Percentiles rank a stretch among this genome's conserved stretches.
phyloP scores from a whole-genome alignment of 495 filamentous ascomycete species.

The Aspergillus baeticus region DNA sequence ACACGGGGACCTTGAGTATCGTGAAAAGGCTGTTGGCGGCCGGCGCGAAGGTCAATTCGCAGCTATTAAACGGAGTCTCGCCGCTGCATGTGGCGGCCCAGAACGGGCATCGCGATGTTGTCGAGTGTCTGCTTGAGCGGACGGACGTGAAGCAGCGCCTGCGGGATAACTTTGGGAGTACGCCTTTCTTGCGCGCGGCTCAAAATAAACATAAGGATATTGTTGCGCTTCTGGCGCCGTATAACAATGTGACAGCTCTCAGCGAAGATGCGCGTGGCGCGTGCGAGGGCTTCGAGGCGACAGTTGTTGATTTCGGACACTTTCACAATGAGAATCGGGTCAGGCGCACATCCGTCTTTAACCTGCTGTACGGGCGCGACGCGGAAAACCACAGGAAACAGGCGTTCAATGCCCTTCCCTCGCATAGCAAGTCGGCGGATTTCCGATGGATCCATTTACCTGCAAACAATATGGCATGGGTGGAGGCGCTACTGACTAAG shows the following conservation, averaged over 20 bases:
- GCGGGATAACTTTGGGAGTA: constrained; percentile 62
- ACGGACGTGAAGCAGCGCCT: constrained; percentile 45
- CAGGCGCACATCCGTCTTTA: constrained; percentile 53
- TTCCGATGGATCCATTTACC: constrained; percentile 73
- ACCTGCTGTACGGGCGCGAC: constrained; percentile 63
- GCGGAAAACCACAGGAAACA: constrained; percentile 48
- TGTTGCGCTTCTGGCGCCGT: constrained; percentile 55
- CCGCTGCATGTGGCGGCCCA: constrained; percentile 63
- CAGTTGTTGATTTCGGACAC: constrained; percentile 67
- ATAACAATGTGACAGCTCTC: constrained; percentile 50
- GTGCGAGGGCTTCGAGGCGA: constrained; percentile 62
- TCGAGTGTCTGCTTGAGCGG: constrained; percentile 50
- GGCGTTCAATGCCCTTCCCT: constrained; percentile 52
- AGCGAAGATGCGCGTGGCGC: constrained; percentile 55
- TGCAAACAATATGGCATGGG: constrained; percentile 60
- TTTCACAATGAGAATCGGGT: constrained; percentile 63
- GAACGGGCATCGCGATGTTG: constrained; percentile 56
- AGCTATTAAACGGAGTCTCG: constrained; percentile 58
- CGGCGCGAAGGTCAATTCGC: constrained; percentile 55
- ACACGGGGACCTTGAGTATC: constrained; percentile 51
- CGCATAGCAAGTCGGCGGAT: constrained; percentile 51
- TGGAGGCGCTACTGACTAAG: constrained; percentile 64
- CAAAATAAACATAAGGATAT: constrained; percentile 58
- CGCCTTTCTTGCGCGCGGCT: constrained; percentile 58
- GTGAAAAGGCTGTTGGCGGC: constrained; percentile 48